These are phyloP conservation scores for Cicer judaicum DNA, from an alignment of 306 rosid species.

Conservation along the genomic window DNA sequence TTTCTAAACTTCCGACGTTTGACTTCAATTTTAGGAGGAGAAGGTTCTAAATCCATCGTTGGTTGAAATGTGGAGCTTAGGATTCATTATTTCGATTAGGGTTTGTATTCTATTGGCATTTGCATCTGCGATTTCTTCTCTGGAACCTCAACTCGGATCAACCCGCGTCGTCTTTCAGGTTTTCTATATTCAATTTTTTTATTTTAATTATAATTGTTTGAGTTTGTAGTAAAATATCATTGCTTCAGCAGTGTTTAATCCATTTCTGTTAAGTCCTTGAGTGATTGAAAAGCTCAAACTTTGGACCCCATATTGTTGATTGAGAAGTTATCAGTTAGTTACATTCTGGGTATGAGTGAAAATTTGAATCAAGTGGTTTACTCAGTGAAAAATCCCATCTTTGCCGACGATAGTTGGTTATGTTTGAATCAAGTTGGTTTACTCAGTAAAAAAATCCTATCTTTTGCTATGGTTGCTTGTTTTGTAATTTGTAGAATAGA, in stretches of 20 bases:
- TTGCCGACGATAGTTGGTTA: too few species aligned
- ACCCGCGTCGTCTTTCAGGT: slow-evolving; percentile 91
- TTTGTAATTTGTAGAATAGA: slow-evolving; percentile 20
- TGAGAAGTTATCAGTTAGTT: slow-evolving; percentile 9
- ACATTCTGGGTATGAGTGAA: slow-evolving; percentile 17
- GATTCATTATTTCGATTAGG: slow-evolving; percentile 39
- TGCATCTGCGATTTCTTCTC: slow-evolving; percentile 36
- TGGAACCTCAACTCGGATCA: slow-evolving; percentile 68
- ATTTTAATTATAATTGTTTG: background rate
- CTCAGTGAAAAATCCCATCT: slow-evolving; percentile 2
- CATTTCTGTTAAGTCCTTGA: background rate
- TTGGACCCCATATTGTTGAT: slow-evolving; percentile 19
- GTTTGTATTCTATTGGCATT: slow-evolving; percentile 44
- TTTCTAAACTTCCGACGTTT: slow-evolving; percentile 31
- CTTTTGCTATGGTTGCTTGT: slow-evolving; percentile 10
- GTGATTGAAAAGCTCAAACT: slow-evolving; percentile 26
- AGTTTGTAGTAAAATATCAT: slow-evolving; percentile 31
- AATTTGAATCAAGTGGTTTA: slow-evolving; percentile 23
- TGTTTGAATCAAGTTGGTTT: slow-evolving; percentile 24
- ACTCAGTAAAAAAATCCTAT: background rate
- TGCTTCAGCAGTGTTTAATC: slow-evolving; percentile 19
- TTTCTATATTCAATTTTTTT: slow-evolving; percentile 2
- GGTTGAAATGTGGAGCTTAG: slow-evolving; percentile 50
- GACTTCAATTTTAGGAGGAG: slow-evolving; percentile 39
- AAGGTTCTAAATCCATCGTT: slow-evolving; percentile 36